Conservation (phyloP, 2,329 filamentous ascomycete species). For the Colletotrichum abscissum region DNA sequence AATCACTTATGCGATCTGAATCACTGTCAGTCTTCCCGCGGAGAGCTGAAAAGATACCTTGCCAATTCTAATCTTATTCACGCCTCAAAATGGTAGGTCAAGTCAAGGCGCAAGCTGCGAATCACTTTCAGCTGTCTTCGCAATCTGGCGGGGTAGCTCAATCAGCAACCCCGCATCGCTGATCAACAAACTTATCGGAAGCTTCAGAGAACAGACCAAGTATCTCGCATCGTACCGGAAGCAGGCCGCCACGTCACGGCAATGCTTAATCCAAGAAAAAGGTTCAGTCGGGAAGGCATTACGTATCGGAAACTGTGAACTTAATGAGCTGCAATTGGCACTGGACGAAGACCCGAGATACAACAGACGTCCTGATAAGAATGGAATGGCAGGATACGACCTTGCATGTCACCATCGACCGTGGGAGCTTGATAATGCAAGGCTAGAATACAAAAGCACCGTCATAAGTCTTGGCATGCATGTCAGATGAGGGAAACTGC, state of each 20-base stretch:
- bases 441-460: background rate
- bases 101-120: background rate
- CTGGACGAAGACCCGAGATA: background rate
- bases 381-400: background rate
- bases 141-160: background rate
- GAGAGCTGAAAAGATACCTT: background rate
- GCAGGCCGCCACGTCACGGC: background rate
- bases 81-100: background rate
- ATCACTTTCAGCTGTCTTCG: background rate
- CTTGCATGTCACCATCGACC: background rate
- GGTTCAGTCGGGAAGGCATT: background rate
- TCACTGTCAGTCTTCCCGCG: background rate
- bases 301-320: background rate
- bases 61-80: background rate
- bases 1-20: too few species aligned
- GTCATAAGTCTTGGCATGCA: constrained; percentile 13
- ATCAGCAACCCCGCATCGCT: background rate
- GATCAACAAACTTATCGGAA: background rate
- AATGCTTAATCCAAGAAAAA: background rate
- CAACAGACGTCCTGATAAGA: background rate
- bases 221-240: background rate
- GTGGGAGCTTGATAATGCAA: background rate
- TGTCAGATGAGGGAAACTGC: background rate
- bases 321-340: background rate
- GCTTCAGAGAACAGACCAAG: background rate